A percentile compares a stretch with the other conserved stretches of the same genome.
phyloP scores from a whole-genome alignment of 2,329 filamentous ascomycete genomes.

The Penicillium sp. region DNA sequence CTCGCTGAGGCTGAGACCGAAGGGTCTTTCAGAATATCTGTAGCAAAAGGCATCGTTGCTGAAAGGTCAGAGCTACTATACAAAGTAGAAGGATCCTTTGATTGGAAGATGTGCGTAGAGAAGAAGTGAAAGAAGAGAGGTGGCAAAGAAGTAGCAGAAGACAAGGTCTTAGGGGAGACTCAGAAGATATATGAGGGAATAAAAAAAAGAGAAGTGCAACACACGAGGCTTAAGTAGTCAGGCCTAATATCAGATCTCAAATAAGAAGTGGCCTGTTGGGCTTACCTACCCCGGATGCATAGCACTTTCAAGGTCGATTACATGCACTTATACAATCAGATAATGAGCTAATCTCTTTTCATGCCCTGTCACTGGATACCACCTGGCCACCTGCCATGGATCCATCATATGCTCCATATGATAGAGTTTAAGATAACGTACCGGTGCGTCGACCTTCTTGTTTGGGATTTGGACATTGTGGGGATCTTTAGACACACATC shows the following conservation, averaged over 20 bases:
- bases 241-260: constrained; percentile 3
- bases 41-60: constrained; percentile 24
- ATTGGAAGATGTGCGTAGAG: not conserved
- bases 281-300: constrained; percentile 8
- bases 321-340: not conserved
- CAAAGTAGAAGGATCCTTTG: too few species aligned
- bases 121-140: not conserved
- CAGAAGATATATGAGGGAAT: not conserved
- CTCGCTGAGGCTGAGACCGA: constrained; percentile 17
- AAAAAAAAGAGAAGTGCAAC: not conserved
- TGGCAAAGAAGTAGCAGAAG: not conserved
- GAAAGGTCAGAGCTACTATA: not conserved
- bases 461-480: constrained; percentile 3
- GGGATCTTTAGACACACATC: not conserved
- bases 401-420: not conserved
- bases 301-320: not conserved
- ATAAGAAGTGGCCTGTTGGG: constrained; percentile 14
- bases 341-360: not conserved
- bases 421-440: constrained; percentile 1
- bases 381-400: not conserved
- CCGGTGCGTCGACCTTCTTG: constrained; percentile 12
- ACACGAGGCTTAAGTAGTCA: not conserved
- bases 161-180: not conserved
- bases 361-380: not conserved
- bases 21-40: constrained; percentile 18